Base-by-base conservation (phyloP, 2,329 filamentous ascomycete genomes). In the Penicillium brasilianum region DNA sequence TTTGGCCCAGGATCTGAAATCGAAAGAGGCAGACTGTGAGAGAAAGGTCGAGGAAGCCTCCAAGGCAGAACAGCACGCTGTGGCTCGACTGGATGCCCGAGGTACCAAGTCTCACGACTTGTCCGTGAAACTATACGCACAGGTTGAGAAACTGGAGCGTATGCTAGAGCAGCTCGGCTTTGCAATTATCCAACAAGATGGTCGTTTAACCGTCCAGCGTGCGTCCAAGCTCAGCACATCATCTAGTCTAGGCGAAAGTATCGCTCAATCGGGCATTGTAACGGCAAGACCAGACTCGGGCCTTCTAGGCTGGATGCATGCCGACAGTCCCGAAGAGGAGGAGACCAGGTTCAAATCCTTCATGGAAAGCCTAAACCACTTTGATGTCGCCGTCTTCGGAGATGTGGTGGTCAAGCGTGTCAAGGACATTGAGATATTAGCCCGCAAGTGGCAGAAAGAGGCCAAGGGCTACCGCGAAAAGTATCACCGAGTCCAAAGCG, bases 361-460 rank as follows among this genome's bases (percentile, higher is more conserved):
- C 71, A 82, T 97, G 65, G 83, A 86, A 37, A 87, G 87, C 3
- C 80, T 97, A 18, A 87, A 90, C 18, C 85, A 86, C 30, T 95
- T 99, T 71, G 91, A 96, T 71, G 83, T 94, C 51, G 92, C 97
- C 63, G 83, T 86, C 3, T 96, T 97, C 71, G 87, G 88, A 50
- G 94, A 98, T 60, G 89, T 91, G 0, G 84, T 99, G 28, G 90
- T 92, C 64, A 95, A 94, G 71, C 90, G 95, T 14, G 87, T 97
- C 71, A 96, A 94, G 70, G 95, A 99, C 72, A 90, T 96, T 63
- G 95, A 99, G 76, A 89, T 95, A 68, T 90, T 95, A 61, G 93
- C 93, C 18, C 90, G 93, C 59, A 98, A 97, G 78, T 93, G 93
- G 82, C 93, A 95, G 71, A 92, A 92, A 61, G 95, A 99, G 74